Evolutionary conservation across 2,329 filamentous ascomycete species (phyloP).

Genomic region (Teratosphaeria destructans): DNA sequence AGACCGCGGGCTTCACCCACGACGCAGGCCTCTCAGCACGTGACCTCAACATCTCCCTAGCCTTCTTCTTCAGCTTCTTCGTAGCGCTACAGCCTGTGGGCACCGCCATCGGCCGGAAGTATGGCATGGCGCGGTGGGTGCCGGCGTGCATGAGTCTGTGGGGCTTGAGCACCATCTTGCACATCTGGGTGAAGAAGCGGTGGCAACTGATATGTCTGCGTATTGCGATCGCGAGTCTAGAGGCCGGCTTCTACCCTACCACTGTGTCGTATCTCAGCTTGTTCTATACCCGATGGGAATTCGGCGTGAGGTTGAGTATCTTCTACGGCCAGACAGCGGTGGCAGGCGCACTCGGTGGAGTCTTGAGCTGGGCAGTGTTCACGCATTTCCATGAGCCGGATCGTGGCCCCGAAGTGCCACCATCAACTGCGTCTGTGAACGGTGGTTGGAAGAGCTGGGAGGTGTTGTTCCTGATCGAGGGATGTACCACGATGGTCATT

Average conservation of each 20-base stretch:
- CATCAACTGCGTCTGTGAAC: neutral
- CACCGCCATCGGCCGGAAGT: constrained; percentile 48
- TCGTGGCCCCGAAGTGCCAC: constrained; percentile 1
- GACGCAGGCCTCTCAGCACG: constrained; percentile 43
- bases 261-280: constrained; percentile 48
- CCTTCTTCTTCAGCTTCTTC: constrained; percentile 49
- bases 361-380: constrained; percentile 43
- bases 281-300: constrained; percentile 50
- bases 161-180: constrained; percentile 40
- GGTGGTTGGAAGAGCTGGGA: constrained; percentile 40
- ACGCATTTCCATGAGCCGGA: constrained; percentile 25
- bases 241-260: constrained; percentile 50
- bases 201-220: constrained; percentile 40
- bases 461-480: constrained; percentile 41
- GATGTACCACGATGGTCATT: constrained; percentile 35
- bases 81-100: constrained; percentile 48
- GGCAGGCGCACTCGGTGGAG: constrained; percentile 46
- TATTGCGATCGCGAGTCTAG: constrained; percentile 37
- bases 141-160: constrained; percentile 47
- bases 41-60: constrained; percentile 47
- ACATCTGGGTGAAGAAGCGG: constrained; percentile 35
- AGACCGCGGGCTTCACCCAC: constrained; percentile 48
- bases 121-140: constrained; percentile 46
- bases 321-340: constrained; percentile 50
- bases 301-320: constrained; percentile 42